Conservation (phyloP, 306 rosid genomes). For the Dryas octopetala region DNA sequence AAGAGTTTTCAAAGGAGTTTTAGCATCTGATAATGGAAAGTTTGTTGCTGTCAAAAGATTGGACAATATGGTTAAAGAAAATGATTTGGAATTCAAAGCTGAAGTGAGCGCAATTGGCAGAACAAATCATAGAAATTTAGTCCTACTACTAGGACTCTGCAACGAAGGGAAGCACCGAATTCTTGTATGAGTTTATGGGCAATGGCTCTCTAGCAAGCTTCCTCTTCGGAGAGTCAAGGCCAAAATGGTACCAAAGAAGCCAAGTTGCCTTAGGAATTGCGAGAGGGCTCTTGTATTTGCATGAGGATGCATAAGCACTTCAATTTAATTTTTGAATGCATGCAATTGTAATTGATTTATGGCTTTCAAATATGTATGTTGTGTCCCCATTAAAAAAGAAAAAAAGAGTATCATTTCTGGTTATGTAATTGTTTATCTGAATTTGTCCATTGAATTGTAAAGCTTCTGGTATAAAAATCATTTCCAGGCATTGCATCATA, state of each 20-base stretch:
- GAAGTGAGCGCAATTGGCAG: slow-evolving; percentile 10
- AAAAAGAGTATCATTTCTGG: no score
- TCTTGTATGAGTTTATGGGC: slow-evolving; percentile 26
- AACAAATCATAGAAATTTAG: slow-evolving; percentile 27
- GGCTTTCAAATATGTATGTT: no score
- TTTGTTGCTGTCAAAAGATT: slow-evolving; percentile 45
- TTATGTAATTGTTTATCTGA: no score
- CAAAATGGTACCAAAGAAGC: slow-evolving; percentile 20
- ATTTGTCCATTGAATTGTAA: no score
- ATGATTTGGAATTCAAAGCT: slow-evolving; percentile 36
- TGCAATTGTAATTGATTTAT: no score
- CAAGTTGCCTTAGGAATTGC: slow-evolving; percentile 33
- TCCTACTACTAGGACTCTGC: slow-evolving; percentile 28
- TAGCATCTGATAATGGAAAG: slow-evolving; percentile 26
- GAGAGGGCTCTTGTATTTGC: slow-evolving; percentile 28
- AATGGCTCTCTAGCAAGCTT: slow-evolving; percentile 30
- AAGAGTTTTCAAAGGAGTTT: slow-evolving; percentile 32
- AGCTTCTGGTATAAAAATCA: no score
- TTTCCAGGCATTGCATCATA: no score
- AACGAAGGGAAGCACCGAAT: slow-evolving; percentile 7
- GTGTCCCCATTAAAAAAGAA: no score
- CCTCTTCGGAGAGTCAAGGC: slow-evolving; percentile 26
- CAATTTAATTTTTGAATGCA: no score
- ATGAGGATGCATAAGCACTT: not conserved
- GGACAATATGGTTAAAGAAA: slow-evolving; percentile 34